Evolutionary conservation across 2,329 filamentous ascomycete genomes (phyloP).

Genomic region (Fusarium luffae): DNA sequence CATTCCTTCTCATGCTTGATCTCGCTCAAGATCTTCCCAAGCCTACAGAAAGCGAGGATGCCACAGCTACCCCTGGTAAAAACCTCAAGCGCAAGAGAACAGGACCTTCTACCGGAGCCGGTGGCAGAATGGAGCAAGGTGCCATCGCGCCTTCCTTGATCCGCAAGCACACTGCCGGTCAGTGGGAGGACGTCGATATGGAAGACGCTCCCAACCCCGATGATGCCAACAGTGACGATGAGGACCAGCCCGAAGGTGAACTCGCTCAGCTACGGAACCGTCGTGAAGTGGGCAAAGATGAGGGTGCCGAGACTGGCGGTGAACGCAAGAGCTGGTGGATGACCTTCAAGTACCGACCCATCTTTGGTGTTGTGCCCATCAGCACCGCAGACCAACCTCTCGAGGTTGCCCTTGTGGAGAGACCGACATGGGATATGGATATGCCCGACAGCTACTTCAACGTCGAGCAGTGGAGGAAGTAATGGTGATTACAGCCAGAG

Average conservation of each 20-base stretch:
- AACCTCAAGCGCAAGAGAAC: conserved; percentile 66
- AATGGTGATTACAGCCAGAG: conserved; percentile 21
- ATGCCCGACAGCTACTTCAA: conserved; percentile 77
- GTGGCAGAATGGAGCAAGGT: conserved; percentile 62
- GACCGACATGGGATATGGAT: conserved; percentile 85
- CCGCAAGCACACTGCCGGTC: conserved; percentile 54
- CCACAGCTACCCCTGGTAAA: conserved; percentile 27
- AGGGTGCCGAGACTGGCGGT: conserved; percentile 40
- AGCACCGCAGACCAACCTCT: conserved; percentile 56
- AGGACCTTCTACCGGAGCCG: conserved; percentile 62
- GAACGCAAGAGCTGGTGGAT: conserved; percentile 71
- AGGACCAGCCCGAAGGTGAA: conserved; percentile 51
- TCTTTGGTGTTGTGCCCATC: conserved; percentile 75
- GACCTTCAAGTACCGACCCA: conserved; percentile 94
- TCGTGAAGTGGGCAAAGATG: conserved; percentile 36
- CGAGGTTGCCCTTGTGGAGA: conserved; percentile 89
- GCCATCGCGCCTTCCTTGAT: conserved; percentile 58
- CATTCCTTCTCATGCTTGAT: conserved; percentile 94
- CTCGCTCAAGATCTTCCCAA: conserved; percentile 74
- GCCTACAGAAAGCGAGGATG: conserved; percentile 47
- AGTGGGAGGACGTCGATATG: conserved; percentile 54
- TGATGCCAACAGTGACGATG: conserved; percentile 52
- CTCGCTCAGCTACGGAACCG: conserved; percentile 50
- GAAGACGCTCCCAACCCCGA: conserved; percentile 53
- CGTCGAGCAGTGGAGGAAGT: conserved; percentile 64